Conservation (phyloP, 805 yeast species). For the Metahyphopichia silvanorum region DNA sequence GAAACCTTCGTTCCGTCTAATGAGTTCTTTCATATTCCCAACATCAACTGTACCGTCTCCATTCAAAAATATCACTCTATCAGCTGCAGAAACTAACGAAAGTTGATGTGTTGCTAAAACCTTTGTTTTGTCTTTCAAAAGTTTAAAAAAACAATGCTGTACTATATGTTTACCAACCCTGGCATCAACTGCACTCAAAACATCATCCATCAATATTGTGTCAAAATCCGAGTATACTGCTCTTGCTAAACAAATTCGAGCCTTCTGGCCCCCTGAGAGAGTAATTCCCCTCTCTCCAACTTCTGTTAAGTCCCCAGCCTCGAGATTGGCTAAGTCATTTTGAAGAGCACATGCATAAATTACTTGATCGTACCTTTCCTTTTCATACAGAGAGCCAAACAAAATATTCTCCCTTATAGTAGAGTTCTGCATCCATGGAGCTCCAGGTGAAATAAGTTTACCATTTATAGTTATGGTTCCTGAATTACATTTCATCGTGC, state of each 20-base stretch:
- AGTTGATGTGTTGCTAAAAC: conserved; percentile 81
- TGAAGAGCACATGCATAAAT: conserved; percentile 62
- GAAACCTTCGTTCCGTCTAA: conserved; percentile 28
- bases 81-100: conserved; percentile 64
- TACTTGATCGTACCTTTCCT: conserved; percentile 48
- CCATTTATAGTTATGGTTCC: conserved; percentile 58
- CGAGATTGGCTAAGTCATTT: conserved; percentile 59
- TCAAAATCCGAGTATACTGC: conserved; percentile 70
- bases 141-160: conserved; percentile 61
- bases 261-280: conserved; percentile 85
- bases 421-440: conserved; percentile 81
- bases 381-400: conserved; percentile 58
- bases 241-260: conserved; percentile 72
- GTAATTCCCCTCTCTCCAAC: conserved; percentile 85
- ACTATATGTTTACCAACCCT: conserved; percentile 78
- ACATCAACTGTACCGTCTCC: conserved; percentile 56
- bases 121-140: conserved; percentile 57
- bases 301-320: conserved; percentile 72
- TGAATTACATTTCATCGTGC: conserved; percentile 53
- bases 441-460: conserved; percentile 50
- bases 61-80: conserved; percentile 61
- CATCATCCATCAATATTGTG: conserved; percentile 69
- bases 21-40: conserved; percentile 59
- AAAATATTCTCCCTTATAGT: conserved; percentile 69
- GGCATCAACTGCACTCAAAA: conserved; percentile 79